Evolutionary conservation across 2,329 filamentous ascomycete genomes (phyloP), one percentile per base, ranked within the genome.

Genomic region (Fonsecaea multimorphosa): DNA sequence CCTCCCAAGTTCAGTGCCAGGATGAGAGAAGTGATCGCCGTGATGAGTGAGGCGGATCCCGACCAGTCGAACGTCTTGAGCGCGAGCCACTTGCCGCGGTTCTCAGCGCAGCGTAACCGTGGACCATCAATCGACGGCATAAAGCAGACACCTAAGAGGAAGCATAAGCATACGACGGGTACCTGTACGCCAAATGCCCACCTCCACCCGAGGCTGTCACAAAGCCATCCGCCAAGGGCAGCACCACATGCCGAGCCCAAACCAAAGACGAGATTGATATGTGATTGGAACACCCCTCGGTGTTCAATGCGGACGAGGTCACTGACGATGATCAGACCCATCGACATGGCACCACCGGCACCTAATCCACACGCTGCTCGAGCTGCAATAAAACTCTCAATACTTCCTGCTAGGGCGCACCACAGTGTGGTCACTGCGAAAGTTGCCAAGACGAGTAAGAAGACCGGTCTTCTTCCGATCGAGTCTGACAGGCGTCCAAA

Each of bases 131-230:
- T 78, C 12, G 93, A 34, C n/a, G 67, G 83, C 44, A 84, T 80
- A n/a, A 87, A 73, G 56, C 83, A 83, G 16, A 92, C 90, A 8
- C 87, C 81, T 2, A 87, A 54, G 71, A 91, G 86, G 1, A 91
- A 90, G 1, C 89, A 58, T 7, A 89, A 74, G 65, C 89, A 91
- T 22, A 69, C 67, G 4, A 92, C 74, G 1, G 91, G 91, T 0
- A 86, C 85, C 74, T 94, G 91, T 1, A 83, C 82, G 8, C 91
- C 76, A 73, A 94, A 94, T 0, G 90, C 85, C 87, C 89, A 92
- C 70, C 90, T 82, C 90, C 91, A 93, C 40, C 90, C 89, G 58
- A 93, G 83, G 4, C 83, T 86, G 75, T 93, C 90, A 0, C 89
- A 86, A 22, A 92, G 75, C 8, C 91, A 76, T 2, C 91, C 91